A percentile compares a stretch with the other conserved stretches of the same genome.
Conservation (phyloP, 148 eudicot species). For the Spergularia marina region DNA sequence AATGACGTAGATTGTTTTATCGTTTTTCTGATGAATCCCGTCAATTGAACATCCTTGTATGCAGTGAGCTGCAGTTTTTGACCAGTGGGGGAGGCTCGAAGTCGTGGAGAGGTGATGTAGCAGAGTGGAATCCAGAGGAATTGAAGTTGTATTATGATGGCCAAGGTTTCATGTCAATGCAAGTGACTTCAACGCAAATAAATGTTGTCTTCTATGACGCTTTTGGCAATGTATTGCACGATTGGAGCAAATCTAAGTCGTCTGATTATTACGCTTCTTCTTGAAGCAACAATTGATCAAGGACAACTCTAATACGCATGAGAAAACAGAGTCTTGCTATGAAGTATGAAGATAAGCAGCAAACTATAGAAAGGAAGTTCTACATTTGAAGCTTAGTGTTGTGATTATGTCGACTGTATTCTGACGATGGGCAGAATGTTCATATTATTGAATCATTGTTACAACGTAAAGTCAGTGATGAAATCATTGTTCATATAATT, state of each 20-base stretch:
- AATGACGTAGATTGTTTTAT: too few relatives aligned
- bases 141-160: constrained; percentile 76
- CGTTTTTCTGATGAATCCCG: too few relatives aligned
- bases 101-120: constrained; percentile 73
- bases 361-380: too few relatives aligned
- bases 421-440: too few relatives aligned
- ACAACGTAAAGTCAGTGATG: too few relatives aligned
- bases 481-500: too few relatives aligned
- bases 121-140: constrained; percentile 33
- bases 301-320: too few relatives aligned
- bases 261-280: constrained; percentile 3
- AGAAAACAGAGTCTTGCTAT: too few relatives aligned
- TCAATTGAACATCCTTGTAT: not conserved
- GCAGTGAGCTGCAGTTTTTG: constrained; percentile 65
- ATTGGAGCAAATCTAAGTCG: constrained; percentile 44
- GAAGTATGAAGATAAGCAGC: too few relatives aligned
- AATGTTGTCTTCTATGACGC: constrained; percentile 54
- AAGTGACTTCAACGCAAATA: constrained; percentile 32
- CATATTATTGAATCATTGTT: too few relatives aligned
- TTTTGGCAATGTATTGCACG: constrained; percentile 54
- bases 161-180: constrained; percentile 81
- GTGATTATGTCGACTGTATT: too few relatives aligned
- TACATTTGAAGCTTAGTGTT: too few relatives aligned
- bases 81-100: constrained; percentile 93
- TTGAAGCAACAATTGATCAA: not conserved